phyloP scores from a whole-genome alignment of 352 stramenopile genomes.

The Phytophthora sansomeana region DNA sequence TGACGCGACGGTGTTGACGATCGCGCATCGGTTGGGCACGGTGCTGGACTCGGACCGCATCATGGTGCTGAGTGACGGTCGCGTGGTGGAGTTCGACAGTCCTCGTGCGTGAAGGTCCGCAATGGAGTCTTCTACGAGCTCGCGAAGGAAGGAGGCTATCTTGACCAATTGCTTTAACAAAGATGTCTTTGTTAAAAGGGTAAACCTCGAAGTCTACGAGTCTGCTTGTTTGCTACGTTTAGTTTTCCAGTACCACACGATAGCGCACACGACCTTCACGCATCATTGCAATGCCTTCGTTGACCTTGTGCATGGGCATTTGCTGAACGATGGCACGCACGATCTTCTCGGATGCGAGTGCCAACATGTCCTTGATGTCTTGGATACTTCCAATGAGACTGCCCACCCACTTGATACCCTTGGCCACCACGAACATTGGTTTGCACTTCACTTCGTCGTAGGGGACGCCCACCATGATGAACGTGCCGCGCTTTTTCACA shows the following conservation, averaged over 20 bases:
- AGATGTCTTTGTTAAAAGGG: too few relatives aligned
- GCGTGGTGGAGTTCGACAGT: constrained; percentile 87
- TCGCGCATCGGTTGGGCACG: constrained; percentile 90
- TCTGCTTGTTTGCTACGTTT: background rate
- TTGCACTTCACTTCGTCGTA: constrained; percentile 56
- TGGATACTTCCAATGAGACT: constrained; percentile 22
- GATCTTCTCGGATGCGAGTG: constrained; percentile 72
- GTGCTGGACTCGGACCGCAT: constrained; percentile 60
- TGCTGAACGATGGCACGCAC: constrained; percentile 59
- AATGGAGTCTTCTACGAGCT: constrained; percentile 5
- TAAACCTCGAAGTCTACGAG: background rate
- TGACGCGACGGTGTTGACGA: constrained; percentile 92
- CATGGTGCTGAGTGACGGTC: constrained; percentile 86
- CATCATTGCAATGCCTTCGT: constrained; percentile 16
- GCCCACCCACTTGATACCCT: background rate
- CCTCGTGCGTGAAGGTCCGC: constrained; percentile 34
- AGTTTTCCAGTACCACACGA: constrained; percentile 34
- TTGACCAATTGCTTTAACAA: constrained; percentile 19
- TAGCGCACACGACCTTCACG: constrained; percentile 18
- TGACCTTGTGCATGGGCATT: constrained; percentile 45
- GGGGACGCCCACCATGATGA: constrained; percentile 42
- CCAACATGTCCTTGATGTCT: constrained; percentile 61
- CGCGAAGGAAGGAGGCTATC: constrained; percentile 31
- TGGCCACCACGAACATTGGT: constrained; percentile 25
- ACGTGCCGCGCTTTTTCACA: constrained; percentile 20